These are phyloP conservation scores for Viola pubescens DNA, from an alignment of 441 rosid genomes.

Conservation along the genomic window DNA sequence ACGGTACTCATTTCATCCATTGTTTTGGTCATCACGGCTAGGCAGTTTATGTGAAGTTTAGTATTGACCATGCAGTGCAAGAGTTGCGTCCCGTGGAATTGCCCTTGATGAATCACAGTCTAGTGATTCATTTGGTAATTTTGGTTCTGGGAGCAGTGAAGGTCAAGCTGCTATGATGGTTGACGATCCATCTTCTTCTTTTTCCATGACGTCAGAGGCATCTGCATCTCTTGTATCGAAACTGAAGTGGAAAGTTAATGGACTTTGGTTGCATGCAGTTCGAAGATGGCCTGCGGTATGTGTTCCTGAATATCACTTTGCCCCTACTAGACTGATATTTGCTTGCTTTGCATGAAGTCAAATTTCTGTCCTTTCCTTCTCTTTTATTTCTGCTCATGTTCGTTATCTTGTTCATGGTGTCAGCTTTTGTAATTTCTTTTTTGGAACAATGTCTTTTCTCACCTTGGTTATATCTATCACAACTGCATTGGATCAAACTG, in stretches of 20 bases:
- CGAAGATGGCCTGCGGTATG: slow-evolving; percentile 77
- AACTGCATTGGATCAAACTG: neutral
- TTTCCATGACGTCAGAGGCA: slow-evolving; percentile 17
- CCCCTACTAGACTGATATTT: neutral
- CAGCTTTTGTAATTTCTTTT: neutral
- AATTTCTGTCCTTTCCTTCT: neutral
- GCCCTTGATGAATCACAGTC: slow-evolving; percentile 49
- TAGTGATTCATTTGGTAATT: slow-evolving; percentile 31
- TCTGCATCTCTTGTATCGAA: slow-evolving; percentile 41
- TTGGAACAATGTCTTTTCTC: neutral
- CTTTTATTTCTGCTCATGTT: neutral
- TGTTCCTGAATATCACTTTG: slow-evolving; percentile 5
- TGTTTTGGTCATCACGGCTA: too few relatives aligned
- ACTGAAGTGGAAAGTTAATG: slow-evolving; percentile 46
- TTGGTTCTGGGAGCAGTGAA: slow-evolving; percentile 26
- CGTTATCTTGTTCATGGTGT: neutral
- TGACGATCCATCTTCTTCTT: slow-evolving; percentile 37
- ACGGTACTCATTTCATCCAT: neutral
- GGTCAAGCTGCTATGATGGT: slow-evolving; percentile 23
- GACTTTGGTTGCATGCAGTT: slow-evolving; percentile 42
- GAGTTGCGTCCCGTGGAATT: slow-evolving; percentile 64
- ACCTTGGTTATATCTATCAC: neutral
- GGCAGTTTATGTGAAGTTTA: neutral
- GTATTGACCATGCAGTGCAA: slow-evolving; percentile 42
- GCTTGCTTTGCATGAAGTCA: neutral